These are phyloP conservation scores for Phaeophleospora eucalypticola DNA, from an alignment of 2,329 filamentous ascomycete genomes.

Conservation along the genomic window DNA sequence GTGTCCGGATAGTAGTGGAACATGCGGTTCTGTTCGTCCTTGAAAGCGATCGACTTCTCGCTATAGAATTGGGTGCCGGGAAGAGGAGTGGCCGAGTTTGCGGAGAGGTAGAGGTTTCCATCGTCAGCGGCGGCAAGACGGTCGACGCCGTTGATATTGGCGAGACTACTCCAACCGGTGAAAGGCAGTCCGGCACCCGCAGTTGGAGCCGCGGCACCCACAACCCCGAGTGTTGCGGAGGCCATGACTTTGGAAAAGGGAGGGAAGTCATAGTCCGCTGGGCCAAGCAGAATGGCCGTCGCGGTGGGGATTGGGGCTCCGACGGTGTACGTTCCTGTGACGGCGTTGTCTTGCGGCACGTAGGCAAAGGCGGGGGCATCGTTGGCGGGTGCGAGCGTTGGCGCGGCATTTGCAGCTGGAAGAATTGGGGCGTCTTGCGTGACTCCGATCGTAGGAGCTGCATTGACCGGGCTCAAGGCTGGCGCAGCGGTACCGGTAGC, in stretches of 20 bases:
- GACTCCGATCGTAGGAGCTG: neutral
- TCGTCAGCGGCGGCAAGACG: neutral
- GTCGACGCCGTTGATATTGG: neutral
- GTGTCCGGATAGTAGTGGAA: neutral
- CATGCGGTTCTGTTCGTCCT: neutral
- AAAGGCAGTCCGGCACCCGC: neutral
- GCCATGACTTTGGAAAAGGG: constrained; percentile 1
- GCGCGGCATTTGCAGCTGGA: neutral
- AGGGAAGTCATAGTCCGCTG: constrained; percentile 1
- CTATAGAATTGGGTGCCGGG: neutral
- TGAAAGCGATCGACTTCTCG: neutral
- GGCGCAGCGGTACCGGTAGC: too few species aligned
- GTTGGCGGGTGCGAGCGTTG: neutral
- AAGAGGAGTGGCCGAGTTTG: neutral
- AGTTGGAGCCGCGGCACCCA: neutral
- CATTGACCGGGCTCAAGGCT: too few species aligned
- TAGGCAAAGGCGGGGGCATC: constrained; percentile 1
- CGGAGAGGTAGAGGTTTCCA: neutral
- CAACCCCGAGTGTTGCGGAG: neutral
- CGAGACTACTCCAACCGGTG: constrained; percentile 3
- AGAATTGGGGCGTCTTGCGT: neutral
- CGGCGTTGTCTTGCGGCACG: neutral
- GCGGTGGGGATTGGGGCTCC: constrained; percentile 1
- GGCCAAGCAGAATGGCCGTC: neutral
- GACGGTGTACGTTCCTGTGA: neutral